Evolutionary conservation across 768 basidiomycete genomes (phyloP).

Genomic region (Kwoniella sp.): DNA sequence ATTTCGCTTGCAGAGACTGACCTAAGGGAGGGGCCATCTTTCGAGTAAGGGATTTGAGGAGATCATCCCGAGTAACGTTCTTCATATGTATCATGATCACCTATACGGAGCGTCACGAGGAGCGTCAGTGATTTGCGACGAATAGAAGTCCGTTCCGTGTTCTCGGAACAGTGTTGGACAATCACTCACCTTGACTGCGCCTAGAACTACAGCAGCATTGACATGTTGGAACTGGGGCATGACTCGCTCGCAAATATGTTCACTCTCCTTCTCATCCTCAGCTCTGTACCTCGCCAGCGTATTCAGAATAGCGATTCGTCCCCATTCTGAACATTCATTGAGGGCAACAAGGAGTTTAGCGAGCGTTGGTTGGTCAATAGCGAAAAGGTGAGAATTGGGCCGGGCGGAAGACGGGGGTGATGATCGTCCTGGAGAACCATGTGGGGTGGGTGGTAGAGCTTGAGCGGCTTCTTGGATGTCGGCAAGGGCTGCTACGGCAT

Average conservation of each 20-base stretch:
- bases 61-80: constrained; percentile 73
- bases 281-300: constrained; percentile 81
- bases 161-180: too few species aligned
- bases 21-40: constrained; percentile 93
- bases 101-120: constrained; percentile 59
- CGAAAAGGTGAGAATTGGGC: constrained; percentile 66
- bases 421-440: constrained; percentile 35
- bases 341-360: constrained; percentile 90
- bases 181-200: constrained; percentile 85
- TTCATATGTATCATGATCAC: constrained; percentile 98
- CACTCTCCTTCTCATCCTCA: constrained; percentile 88
- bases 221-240: constrained; percentile 98
- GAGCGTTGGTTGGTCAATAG: constrained; percentile 77
- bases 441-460: constrained; percentile 27
- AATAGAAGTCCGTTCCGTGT: too few species aligned
- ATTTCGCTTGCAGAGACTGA: too few species aligned
- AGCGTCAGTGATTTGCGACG: too few species aligned
- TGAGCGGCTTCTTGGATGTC: constrained; percentile 78
- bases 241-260: constrained; percentile 97
- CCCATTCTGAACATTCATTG: constrained; percentile 99
- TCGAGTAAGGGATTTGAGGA: constrained; percentile 78
- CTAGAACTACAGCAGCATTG: constrained; percentile 93
- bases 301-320: constrained; percentile 86
- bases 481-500: constrained; percentile 86
- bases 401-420: constrained; percentile 38